Conservation (phyloP, 495 filamentous ascomycete genomes). For the Penicillium salamii region DNA sequence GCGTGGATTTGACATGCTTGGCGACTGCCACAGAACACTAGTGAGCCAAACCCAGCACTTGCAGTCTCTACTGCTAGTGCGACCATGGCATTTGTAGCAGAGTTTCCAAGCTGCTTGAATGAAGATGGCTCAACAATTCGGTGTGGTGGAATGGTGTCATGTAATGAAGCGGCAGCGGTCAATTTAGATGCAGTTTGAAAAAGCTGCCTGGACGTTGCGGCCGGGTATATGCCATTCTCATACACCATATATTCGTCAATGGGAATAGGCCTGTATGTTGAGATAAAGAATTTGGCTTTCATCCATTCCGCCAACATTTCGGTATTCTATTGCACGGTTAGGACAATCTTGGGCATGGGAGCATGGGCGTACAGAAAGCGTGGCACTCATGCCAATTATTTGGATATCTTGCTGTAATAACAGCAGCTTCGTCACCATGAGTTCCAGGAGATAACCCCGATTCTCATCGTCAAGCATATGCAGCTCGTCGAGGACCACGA, state of each 20-base stretch:
- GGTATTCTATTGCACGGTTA: slow-evolving; percentile 56
- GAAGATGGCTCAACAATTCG: slow-evolving; percentile 52
- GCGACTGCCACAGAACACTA: slow-evolving; percentile 77
- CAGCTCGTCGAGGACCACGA: slow-evolving; percentile 75
- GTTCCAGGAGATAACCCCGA: slow-evolving; percentile 76
- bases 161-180: slow-evolving; percentile 29
- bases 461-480: slow-evolving; percentile 81
- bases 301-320: slow-evolving; percentile 69
- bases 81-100: slow-evolving; percentile 67
- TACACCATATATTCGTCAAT: slow-evolving; percentile 76
- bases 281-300: slow-evolving; percentile 67
- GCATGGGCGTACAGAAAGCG: slow-evolving; percentile 56
- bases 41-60: slow-evolving; percentile 62
- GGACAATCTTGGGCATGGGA: neutral
- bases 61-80: slow-evolving; percentile 67
- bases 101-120: slow-evolving; percentile 59
- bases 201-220: slow-evolving; percentile 58
- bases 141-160: slow-evolving; percentile 40
- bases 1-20: slow-evolving; percentile 63
- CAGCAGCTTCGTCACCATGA: slow-evolving; percentile 76
- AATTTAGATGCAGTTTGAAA: slow-evolving; percentile 59
- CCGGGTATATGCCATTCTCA: slow-evolving; percentile 67
- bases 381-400: slow-evolving; percentile 82
- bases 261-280: slow-evolving; percentile 70
- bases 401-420: slow-evolving; percentile 68